A percentile compares a stretch with the other conserved stretches of the same genome.
Evolutionary conservation across 352 stramenopile species (phyloP).

Genomic region (Pythium angustatum): DNA sequence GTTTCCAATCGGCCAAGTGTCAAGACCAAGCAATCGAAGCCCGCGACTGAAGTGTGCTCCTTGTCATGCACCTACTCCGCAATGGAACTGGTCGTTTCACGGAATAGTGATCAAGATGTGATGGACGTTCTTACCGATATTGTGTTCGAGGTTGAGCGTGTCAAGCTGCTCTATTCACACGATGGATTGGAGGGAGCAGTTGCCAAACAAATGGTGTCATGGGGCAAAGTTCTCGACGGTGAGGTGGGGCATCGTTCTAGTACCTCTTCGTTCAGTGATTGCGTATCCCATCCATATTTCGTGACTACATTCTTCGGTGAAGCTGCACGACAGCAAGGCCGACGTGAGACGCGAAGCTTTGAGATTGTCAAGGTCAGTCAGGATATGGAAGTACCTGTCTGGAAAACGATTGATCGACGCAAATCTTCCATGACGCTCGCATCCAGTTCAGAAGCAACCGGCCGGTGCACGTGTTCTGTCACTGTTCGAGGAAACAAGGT

Average conservation of each 20-base stretch:
- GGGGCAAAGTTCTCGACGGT: conserved; percentile 31
- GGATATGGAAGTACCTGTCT: conserved; percentile 62
- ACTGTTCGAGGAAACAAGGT: neutral
- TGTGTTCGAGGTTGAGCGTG: conserved; percentile 72
- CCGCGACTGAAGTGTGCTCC: conserved; percentile 56
- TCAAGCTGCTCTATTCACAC: conserved; percentile 47
- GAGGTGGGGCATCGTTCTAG: conserved; percentile 27
- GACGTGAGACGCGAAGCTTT: conserved; percentile 54
- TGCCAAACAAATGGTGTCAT: conserved; percentile 16
- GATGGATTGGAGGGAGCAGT: neutral
- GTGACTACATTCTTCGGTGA: conserved; percentile 69
- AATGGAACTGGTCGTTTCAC: conserved; percentile 37
- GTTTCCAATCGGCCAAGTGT: conserved; percentile 45
- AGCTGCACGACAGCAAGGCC: conserved; percentile 46
- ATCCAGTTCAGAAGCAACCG: neutral
- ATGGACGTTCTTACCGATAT: conserved; percentile 36
- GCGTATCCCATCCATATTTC: conserved; percentile 78
- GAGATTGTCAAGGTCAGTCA: conserved; percentile 72
- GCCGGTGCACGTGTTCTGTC: conserved; percentile 16
- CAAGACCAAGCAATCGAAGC: conserved; percentile 48
- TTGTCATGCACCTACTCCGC: conserved; percentile 55
- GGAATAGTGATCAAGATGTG: neutral
- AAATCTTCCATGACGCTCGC: conserved; percentile 5
- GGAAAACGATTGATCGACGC: conserved; percentile 48
- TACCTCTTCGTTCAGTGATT: conserved; percentile 41